Percentiles rank a stretch among this genome's conserved stretches.
Evolutionary conservation across 768 basidiomycete species (phyloP).

Genomic region (Neoboletus magnificus): DNA sequence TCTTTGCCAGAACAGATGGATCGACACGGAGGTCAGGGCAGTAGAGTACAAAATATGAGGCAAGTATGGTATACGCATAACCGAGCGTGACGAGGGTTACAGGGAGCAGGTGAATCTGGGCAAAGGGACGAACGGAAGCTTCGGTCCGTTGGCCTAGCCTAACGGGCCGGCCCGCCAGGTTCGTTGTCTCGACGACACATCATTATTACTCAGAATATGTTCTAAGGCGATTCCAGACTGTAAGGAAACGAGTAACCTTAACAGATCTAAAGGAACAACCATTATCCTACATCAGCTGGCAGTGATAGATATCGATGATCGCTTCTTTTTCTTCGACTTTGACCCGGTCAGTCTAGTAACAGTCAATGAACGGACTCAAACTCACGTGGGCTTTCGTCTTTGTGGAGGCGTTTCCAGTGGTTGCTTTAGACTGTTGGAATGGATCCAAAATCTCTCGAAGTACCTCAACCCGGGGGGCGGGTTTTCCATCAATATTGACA

Average conservation of each 20-base stretch:
- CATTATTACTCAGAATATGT: not conserved
- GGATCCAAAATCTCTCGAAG: conserved; percentile 22
- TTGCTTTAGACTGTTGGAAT: conserved; percentile 3
- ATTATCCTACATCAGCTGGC: conserved; percentile 5
- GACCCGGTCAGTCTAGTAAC: conserved; percentile 4
- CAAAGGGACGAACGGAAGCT: not conserved
- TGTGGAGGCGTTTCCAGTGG: not conserved
- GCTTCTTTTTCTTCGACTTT: conserved; percentile 20
- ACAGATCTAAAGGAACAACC: not conserved
- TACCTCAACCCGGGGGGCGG: conserved; percentile 18
- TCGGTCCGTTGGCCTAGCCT: not conserved
- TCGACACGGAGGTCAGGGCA: conserved; percentile 63
- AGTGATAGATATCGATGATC: not conserved
- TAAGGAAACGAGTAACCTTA: not conserved
- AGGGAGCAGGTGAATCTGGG: not conserved
- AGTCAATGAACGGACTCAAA: not conserved
- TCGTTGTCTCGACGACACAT: not conserved
- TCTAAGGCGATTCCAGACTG: not conserved
- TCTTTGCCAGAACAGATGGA: conserved; percentile 59
- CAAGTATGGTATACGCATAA: conserved; percentile 42
- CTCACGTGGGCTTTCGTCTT: conserved; percentile 20
- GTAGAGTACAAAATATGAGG: conserved; percentile 65
- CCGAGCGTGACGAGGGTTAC: not conserved
- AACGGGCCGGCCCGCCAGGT: not conserved
- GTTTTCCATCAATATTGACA: conserved; percentile 24